Conservation (phyloP, 2,329 filamentous ascomycete species). For the Colletotrichum somersetense region DNA sequence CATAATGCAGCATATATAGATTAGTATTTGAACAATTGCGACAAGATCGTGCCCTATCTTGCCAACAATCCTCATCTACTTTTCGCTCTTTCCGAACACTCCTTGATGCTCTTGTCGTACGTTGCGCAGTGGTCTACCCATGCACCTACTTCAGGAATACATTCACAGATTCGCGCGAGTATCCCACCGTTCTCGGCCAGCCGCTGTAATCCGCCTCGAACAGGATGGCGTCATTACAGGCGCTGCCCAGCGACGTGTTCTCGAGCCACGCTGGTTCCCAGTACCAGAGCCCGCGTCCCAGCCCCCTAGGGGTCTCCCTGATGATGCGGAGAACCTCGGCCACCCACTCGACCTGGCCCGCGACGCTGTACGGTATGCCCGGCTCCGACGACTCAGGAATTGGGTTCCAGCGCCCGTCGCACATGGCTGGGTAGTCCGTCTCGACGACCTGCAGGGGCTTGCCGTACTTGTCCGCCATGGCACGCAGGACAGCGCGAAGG, state of each 20-base stretch:
- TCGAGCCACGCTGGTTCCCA: conserved; percentile 35
- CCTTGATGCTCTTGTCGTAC: no score
- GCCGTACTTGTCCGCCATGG: conserved; percentile 32
- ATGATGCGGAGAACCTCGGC: conserved; percentile 26
- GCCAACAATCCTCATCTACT: background rate
- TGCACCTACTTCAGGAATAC: conserved; percentile 12
- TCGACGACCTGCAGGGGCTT: conserved; percentile 38
- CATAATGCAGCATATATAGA: background rate
- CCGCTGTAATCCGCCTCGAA: conserved; percentile 37
- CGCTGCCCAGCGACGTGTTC: conserved; percentile 36
- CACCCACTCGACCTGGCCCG: conserved; percentile 33
- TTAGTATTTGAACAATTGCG: no score
- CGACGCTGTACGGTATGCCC: conserved; percentile 35
- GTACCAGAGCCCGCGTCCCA: conserved; percentile 34
- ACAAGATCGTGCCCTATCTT: background rate
- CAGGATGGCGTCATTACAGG: conserved; percentile 34
- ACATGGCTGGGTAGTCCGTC: conserved; percentile 38
- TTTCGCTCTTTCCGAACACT: background rate
- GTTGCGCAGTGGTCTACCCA: background rate
- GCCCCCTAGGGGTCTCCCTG: conserved; percentile 25
- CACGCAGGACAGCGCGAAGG: conserved; percentile 18
- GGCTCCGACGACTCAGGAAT: conserved; percentile 35
- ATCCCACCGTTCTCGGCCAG: conserved; percentile 34
- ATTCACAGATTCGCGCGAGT: conserved; percentile 33
- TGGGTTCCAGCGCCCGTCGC: conserved; percentile 36